Base-by-base conservation (phyloP, 2,329 filamentous ascomycete genomes). In the Ophioceras dolichostomum region DNA sequence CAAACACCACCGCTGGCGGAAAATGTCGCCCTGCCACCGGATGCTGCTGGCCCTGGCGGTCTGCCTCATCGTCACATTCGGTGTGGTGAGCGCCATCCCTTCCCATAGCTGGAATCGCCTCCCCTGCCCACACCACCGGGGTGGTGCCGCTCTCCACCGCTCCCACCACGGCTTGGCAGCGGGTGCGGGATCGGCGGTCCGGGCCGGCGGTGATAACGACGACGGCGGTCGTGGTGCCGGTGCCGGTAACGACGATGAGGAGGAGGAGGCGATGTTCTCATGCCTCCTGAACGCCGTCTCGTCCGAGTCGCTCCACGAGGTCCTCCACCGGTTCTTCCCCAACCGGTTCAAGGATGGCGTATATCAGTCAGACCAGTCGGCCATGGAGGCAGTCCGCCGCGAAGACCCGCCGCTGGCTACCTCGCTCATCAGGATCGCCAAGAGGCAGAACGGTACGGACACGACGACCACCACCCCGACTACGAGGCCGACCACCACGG, bases 261-360 rank as follows among this genome's bases (percentile, higher is more conserved):
- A 14, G 26, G 26, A 27, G 5, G 32, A 35, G 14, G 36, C 43
- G 4, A 33, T 40, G 29, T 48, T 49, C 27, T 22, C 42, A 2
- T 41, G 43, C 32, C 42, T 47, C 17, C 40, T 49, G 19, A 43
- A 47, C 27, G 46, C 45, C 26, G 47, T 48, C 18, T 47, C 46
- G 33, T 38, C 46, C 26, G 47, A 49, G 34, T 28, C 72, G 30
- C 61, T 88, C 38, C 78, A 84, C 54, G 68, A 70, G 33, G 71
- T 82, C 37, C 64, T 87, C 22, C 76, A 83, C 54, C 62, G 67
- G 43, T 68, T 77, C 48, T 63, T 78, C 38, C 69, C 73, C 32
- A 66, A 68, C 34, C 72, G 73, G 50, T 84, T 78, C 58, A 70
- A 76, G 52, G 71, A 83, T 50, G 80, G 79, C 41, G 68, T 83